phyloP scores from a whole-genome alignment of 2,329 filamentous ascomycete species.

The Aspergillus costaricaensis region DNA sequence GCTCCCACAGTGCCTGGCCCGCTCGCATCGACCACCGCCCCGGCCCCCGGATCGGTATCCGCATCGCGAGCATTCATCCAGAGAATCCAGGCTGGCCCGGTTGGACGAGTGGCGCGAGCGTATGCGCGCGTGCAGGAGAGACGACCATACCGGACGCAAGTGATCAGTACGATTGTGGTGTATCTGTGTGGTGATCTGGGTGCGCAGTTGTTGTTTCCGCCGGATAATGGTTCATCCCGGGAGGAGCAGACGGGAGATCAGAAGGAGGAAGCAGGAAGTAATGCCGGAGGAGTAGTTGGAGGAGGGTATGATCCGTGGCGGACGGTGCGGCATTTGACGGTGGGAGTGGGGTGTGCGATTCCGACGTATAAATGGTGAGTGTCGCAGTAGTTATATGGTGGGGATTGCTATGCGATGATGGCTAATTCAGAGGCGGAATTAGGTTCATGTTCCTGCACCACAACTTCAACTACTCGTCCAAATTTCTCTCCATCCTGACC shows the following conservation, averaged over 20 bases:
- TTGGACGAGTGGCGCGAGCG: conserved; percentile 38
- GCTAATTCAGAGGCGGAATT: background rate
- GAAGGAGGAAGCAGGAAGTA: conserved; percentile 26
- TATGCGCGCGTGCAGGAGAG: conserved; percentile 72
- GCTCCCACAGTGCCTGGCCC: conserved; percentile 18
- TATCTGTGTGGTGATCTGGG: conserved; percentile 77
- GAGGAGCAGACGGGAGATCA: conserved; percentile 41
- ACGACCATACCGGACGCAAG: conserved; percentile 76
- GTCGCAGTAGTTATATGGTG: background rate
- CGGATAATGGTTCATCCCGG: conserved; percentile 26
- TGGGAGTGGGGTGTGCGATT: conserved; percentile 72
- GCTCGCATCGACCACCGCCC: background rate
- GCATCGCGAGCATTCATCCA: conserved; percentile 32
- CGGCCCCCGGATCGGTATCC: conserved; percentile 22
- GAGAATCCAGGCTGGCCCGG: conserved; percentile 31
- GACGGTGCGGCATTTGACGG: conserved; percentile 70
- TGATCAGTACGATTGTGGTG: conserved; percentile 73
- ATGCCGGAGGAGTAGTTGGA: conserved; percentile 30
- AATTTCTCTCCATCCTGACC: conserved; percentile 66
- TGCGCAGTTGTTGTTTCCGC: conserved; percentile 67
- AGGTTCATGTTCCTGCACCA: conserved; percentile 79
- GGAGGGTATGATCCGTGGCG: conserved; percentile 67
- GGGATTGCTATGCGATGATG: background rate
- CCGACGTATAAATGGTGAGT: conserved; percentile 80
- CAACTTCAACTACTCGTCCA: conserved; percentile 81